Evolutionary conservation across 371 early-diverging fungal genomes (phyloP), one percentile per base, ranked within the genome.

Genomic region (Mortierella sp.): DNA sequence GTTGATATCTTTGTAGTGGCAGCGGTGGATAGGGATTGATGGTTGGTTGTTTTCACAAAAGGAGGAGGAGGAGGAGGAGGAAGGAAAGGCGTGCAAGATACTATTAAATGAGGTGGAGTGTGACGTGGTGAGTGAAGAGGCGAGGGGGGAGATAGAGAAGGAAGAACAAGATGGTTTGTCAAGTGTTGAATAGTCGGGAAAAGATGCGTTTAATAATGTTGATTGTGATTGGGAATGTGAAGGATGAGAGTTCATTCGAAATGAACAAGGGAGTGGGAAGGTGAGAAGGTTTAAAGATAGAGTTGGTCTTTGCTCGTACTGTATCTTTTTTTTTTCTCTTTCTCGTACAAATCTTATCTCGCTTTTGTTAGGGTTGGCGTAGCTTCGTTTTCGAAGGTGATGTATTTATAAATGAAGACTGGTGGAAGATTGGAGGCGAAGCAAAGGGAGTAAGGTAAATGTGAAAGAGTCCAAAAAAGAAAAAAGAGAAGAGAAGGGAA

Each of bases 231-330:
- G 49, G 6, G 63, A 53, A 51, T 31, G 49, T n/a, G n/a, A n/a
- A 32, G 63, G 51, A 63, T 53, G 32, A 35, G 32, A 15, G 19
- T 51, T 49, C 63, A 61, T 61, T 12, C 61, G 47, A 61, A 59
- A 61, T 26, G 23, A 45, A 47, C 2, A 31, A 17, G 29, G 15
- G 61, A 31, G 31, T 13, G 31, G 47, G 22, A 43, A 22, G 43
- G 43, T 23, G 35, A 23, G 47, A 34, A 60, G 60, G 60, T 23
- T 28, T 54, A 45, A 45, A 8, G 45, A 45, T 54, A 23, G 26
- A 23, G 54, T 54, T 54, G 54, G 19, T 28, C 4, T 7, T 31
- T 54, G 28, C 26, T 28, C 54, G 29, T 17, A 13, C 8, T 53
- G 26, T 53, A 10, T 53, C 45, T 45, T n/a, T 10, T 47, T 47